Evolutionary conservation across 1,284 basidiomycete species (phyloP), one percentile per base, ranked within the genome.

Genomic region (Albatrellus sp.): DNA sequence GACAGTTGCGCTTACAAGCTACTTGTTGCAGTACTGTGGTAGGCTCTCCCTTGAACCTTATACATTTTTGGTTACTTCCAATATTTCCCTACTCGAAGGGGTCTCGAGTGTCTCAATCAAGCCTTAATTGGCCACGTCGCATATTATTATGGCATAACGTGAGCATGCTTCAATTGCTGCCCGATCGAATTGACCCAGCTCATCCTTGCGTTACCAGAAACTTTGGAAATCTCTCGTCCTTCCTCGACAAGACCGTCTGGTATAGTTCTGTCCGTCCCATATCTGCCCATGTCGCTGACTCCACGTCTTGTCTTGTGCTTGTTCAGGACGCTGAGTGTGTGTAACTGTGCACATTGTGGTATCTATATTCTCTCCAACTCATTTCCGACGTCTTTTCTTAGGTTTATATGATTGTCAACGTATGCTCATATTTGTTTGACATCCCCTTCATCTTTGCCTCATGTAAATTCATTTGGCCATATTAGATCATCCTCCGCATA

Each of bases 1-100:
- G 79, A 82, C 58, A 65, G 65, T 47, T 28, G 50, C 2, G 62
- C 62, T 6, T 80, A 81, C 56, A 81, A 78, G n/a, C n/a, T n/a
- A n/a, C n/a, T n/a, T n/a, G n/a, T n/a, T n/a, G n/a, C n/a, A n/a
- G n/a, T n/a, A n/a, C 54, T 16, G 56, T 70, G 67, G 73, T 75
- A 53, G 45, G 70, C 54, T 28, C 14, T 24, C 37, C 6, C 17
- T 33, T 28, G 20, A 16, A 29, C 41, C 46, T 37, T 43, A 42
- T 40, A 40, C 24, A 24, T 32, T 47, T 29, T 14, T 4, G 6
- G n/a, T n/a, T n/a, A n/a, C n/a, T n/a, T n/a, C n/a, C n/a, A n/a
- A n/a, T n/a, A n/a, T n/a, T n/a, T 45, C 37, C 40, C 32, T 5
- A 10, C 17, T 40, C 11, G 37, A 46, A 81, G 78, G 65, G 9